phyloP scores from a whole-genome alignment of 306 rosid genomes.

The Inga oerstediana region DNA sequence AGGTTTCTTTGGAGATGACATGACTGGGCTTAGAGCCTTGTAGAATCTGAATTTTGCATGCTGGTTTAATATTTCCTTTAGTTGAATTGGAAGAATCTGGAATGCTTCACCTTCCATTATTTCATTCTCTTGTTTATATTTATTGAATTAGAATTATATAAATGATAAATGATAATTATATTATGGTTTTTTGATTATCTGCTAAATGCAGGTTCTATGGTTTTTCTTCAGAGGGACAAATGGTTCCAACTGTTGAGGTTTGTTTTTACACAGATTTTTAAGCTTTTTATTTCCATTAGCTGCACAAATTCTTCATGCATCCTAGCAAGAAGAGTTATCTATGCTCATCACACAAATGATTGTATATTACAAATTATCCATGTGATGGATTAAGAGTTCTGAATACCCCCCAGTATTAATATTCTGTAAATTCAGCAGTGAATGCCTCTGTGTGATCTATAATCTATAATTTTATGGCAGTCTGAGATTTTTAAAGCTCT shows the following conservation, averaged over 20 bases:
- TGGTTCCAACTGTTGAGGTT: slow-evolving; percentile 93
- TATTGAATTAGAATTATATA: slow-evolving; percentile 12
- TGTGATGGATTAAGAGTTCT: slow-evolving; percentile 19
- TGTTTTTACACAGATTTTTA: slow-evolving; percentile 17
- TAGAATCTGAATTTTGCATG: slow-evolving; percentile 9
- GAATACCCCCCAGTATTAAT: slow-evolving; percentile 4
- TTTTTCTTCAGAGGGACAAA: slow-evolving; percentile 91
- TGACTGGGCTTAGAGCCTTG: slow-evolving; percentile 21
- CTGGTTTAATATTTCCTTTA: slow-evolving; percentile 13
- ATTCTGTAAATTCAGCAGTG: slow-evolving; percentile 2
- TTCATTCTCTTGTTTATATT: slow-evolving; percentile 4
- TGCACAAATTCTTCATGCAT: slow-evolving; percentile 28
- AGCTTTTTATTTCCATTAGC: slow-evolving; percentile 28
- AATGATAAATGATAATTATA: slow-evolving; percentile 2
- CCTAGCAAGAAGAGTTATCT: slow-evolving; percentile 31
- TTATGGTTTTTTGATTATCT: slow-evolving; percentile 15
- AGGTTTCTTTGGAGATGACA: slow-evolving; percentile 29
- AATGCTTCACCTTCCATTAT: background rate
- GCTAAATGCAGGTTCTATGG: slow-evolving; percentile 78
- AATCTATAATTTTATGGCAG: slow-evolving; percentile 48
- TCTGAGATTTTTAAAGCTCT: slow-evolving; percentile 86
- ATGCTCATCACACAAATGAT: slow-evolving; percentile 11
- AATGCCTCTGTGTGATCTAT: slow-evolving; percentile 30
- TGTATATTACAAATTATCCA: background rate
- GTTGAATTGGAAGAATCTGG: slow-evolving; percentile 24